Evolutionary conservation across 2,329 filamentous ascomycete genomes (phyloP).

Genomic region (Fusarium newnesense): DNA sequence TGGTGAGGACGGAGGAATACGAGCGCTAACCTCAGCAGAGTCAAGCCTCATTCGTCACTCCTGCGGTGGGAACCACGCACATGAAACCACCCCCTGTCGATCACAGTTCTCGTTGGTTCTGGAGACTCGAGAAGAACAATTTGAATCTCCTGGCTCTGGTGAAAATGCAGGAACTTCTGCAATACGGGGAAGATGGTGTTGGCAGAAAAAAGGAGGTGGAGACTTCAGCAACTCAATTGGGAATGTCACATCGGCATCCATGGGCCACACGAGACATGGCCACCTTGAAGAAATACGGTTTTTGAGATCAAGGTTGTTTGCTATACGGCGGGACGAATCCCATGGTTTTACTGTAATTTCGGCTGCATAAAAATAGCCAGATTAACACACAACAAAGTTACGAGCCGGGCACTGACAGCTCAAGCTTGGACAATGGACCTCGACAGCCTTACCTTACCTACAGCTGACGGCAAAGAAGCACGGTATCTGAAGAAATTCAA

Average conservation of each 20-base stretch:
- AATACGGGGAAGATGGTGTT: slow-evolving; percentile 1
- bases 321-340: not conserved
- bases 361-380: not conserved
- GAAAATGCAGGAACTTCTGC: slow-evolving; percentile 2
- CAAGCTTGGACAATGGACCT: not conserved
- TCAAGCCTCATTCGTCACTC: not conserved
- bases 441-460: not conserved
- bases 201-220: not conserved
- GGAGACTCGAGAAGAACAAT: not conserved
- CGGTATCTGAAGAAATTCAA: not conserved
- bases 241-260: slow-evolving; percentile 9
- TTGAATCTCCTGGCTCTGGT: not conserved
- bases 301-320: not conserved
- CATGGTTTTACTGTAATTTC: not conserved
- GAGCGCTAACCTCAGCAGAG: slow-evolving; percentile 3
- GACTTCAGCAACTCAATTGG: not conserved
- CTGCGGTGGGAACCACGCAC: not conserved
- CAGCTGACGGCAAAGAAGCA: not conserved
- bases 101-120: slow-evolving; percentile 8
- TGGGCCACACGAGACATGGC: not conserved
- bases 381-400: not conserved
- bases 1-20: slow-evolving; percentile 2
- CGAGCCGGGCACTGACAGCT: not conserved
- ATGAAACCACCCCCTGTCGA: slow-evolving; percentile 29
- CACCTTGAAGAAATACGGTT: slow-evolving; percentile 4